Percentiles rank a stretch among this genome's conserved stretches.
Conservation (phyloP, 371 early-diverging fungal genomes). For the Mortierella sp. region DNA sequence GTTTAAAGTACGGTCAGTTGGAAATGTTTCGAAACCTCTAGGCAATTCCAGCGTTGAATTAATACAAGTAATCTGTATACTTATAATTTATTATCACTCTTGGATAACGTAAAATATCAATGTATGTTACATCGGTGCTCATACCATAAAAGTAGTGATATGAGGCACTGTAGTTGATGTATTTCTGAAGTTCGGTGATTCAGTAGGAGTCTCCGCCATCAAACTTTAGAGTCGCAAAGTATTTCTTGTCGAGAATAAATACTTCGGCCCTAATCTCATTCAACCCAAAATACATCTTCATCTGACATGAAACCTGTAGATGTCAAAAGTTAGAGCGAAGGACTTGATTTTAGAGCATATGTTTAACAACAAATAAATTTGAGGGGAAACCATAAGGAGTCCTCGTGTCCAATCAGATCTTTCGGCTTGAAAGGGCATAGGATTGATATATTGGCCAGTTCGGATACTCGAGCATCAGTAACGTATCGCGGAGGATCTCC, state of each 20-base stretch:
- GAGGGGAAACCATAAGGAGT: not conserved
- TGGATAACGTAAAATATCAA: no score
- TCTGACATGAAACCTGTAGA: constrained; percentile 7
- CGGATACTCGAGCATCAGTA: constrained; percentile 8
- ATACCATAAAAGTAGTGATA: no score
- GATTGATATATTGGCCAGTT: constrained; percentile 8
- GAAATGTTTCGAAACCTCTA: no score
- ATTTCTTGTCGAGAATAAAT: constrained; percentile 16
- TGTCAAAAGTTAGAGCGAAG: not conserved
- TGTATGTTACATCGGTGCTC: no score
- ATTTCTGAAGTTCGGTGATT: no score
- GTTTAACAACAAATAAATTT: not conserved
- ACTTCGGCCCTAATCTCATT: constrained; percentile 23
- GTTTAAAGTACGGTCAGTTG: no score
- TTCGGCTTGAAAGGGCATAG: constrained; percentile 16
- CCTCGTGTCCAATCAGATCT: constrained; percentile 9
- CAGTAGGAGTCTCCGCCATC: constrained; percentile 11
- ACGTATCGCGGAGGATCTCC: constrained; percentile 23
- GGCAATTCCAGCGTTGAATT: no score
- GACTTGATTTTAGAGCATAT: not conserved
- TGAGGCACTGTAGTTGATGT: no score
- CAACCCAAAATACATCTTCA: constrained; percentile 22
- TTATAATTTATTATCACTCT: no score
- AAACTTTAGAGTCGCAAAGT: constrained; percentile 22
- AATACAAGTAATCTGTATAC: no score